Percentiles rank a stretch among this genome's conserved stretches.
These are phyloP conservation scores for Scopulariopsis brevicaulis DNA, from an alignment of 2,329 filamentous ascomycete species.

Conservation along the genomic window DNA sequence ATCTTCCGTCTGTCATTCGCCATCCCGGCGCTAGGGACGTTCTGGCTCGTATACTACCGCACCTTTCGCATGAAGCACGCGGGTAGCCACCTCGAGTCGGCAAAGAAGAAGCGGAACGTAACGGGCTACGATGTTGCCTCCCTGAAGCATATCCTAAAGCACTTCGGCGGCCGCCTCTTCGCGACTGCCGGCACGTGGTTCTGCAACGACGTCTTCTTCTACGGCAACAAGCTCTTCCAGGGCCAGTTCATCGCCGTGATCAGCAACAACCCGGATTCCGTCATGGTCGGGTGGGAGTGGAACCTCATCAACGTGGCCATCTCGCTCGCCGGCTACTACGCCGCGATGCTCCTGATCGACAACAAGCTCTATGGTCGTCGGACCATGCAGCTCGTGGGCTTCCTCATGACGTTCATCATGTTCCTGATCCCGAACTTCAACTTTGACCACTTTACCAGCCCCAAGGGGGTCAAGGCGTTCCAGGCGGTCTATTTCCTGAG, in stretches of 20 bases:
- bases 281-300: conserved; percentile 86
- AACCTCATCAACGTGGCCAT: conserved; percentile 85
- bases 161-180: conserved; percentile 78
- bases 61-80: conserved; percentile 87
- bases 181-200: conserved; percentile 92
- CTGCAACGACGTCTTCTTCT: conserved; percentile 97
- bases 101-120: conserved; percentile 78
- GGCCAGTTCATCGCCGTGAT: conserved; percentile 79
- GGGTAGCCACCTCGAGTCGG: conserved; percentile 66
- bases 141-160: conserved; percentile 61
- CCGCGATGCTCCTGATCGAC: conserved; percentile 80
- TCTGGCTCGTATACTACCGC: conserved; percentile 94
- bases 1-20: conserved; percentile 89
- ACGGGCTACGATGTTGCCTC: conserved; percentile 90
- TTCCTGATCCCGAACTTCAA: conserved; percentile 87
- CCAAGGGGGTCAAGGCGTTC: conserved; percentile 67
- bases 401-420: conserved; percentile 84
- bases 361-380: conserved; percentile 95
- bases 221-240: conserved; percentile 98
- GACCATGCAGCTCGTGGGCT: conserved; percentile 91
- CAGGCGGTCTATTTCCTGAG: conserved; percentile 97
- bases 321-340: conserved; percentile 78
- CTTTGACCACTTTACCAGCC: conserved; percentile 69
- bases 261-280: conserved; percentile 44
- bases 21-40: conserved; percentile 77